Conservation (phyloP, 129 eudicot species). For the Escallonia rubra region DNA sequence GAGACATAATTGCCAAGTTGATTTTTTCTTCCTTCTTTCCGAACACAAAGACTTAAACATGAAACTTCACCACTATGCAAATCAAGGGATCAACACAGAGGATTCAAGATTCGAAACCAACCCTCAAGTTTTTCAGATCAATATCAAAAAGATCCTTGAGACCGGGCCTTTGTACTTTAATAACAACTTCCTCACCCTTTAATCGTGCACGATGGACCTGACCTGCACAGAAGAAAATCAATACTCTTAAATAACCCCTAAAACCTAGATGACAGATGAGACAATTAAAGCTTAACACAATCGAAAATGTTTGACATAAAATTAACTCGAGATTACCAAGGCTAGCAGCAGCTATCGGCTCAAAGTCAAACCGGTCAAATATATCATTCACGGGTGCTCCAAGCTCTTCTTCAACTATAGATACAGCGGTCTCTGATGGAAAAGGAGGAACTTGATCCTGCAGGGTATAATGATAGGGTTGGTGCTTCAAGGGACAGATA, state of each 20-base stretch:
- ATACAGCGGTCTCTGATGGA: conserved; percentile 87
- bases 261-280: neutral
- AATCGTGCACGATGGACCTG: conserved; percentile 97
- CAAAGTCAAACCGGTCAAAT: conserved; percentile 78
- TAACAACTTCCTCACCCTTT: conserved; percentile 80
- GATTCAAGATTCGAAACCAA: conserved; percentile 19
- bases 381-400: conserved; percentile 70
- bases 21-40: no score
- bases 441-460: conserved; percentile 99
- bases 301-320: neutral
- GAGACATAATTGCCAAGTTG: neutral
- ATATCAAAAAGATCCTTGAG: conserved; percentile 93
- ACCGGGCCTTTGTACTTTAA: conserved; percentile 98
- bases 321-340: conserved; percentile 55
- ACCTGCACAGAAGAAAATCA: conserved; percentile 45
- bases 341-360: conserved; percentile 99
- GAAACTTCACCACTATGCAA: neutral
- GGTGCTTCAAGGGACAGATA: neutral
- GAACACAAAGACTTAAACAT: neutral
- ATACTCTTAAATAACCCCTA: no score
- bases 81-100: neutral
- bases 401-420: conserved; percentile 92
- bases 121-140: conserved; percentile 96
- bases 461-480: conserved; percentile 14
- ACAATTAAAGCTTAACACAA: no score